phyloP scores from a whole-genome alignment of 495 filamentous ascomycete species.

The Hypoxylon fragiforme region DNA sequence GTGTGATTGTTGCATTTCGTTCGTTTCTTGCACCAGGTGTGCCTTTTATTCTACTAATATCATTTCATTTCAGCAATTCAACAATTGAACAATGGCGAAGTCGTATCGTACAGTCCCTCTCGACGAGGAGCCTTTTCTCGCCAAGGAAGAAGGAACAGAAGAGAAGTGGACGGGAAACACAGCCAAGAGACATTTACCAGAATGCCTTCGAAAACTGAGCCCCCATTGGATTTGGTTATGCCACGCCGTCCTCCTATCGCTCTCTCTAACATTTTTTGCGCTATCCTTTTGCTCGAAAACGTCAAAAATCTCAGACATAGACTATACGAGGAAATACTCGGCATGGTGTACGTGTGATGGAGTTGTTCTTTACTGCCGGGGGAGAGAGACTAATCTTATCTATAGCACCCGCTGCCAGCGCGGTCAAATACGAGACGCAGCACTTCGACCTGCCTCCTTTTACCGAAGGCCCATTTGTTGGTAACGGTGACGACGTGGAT shows the following conservation, averaged over 20 bases:
- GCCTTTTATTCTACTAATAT: constrained; percentile 31
- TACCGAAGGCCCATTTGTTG: constrained; percentile 46
- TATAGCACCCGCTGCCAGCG: constrained; percentile 48
- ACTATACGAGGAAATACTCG: constrained; percentile 33
- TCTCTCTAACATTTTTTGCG: constrained; percentile 48
- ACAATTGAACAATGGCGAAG: constrained; percentile 39
- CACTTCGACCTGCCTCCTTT: constrained; percentile 48
- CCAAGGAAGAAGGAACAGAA: constrained; percentile 32
- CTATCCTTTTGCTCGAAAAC: constrained; percentile 43
- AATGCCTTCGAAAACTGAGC: constrained; percentile 17
- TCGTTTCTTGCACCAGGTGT: constrained; percentile 48
- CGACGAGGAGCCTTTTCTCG: constrained; percentile 45
- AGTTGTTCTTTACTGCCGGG: background rate
- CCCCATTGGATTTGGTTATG: constrained; percentile 49
- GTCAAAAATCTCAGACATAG: constrained; percentile 32
- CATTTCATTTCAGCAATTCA: constrained; percentile 25
- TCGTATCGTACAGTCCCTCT: constrained; percentile 40
- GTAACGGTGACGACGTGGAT: constrained; percentile 49
- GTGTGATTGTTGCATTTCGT: constrained; percentile 13
- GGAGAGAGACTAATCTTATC: constrained; percentile 17
- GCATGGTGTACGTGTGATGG: constrained; percentile 38
- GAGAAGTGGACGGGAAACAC: constrained; percentile 24
- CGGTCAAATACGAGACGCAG: constrained; percentile 49
- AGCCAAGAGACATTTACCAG: constrained; percentile 8
- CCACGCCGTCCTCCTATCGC: constrained; percentile 47